These are phyloP conservation scores for Xylaria sp. DNA, from an alignment of 2,329 filamentous ascomycete genomes.

Conservation along the genomic window DNA sequence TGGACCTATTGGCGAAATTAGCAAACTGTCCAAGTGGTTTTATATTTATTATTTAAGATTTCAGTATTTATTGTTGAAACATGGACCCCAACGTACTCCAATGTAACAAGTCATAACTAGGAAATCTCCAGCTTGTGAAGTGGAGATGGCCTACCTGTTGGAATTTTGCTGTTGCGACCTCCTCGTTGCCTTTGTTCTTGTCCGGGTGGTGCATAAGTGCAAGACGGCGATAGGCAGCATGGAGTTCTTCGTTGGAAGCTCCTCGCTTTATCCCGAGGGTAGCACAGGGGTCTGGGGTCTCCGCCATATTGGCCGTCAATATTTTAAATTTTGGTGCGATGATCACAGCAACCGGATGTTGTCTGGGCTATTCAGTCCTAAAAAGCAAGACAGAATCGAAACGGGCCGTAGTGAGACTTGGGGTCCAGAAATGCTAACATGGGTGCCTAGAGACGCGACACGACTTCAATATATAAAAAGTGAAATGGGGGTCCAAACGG, in stretches of 20 bases:
- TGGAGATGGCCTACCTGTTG: constrained; percentile 12
- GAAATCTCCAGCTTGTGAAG: background rate
- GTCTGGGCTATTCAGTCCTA: background rate
- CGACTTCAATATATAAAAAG: constrained; percentile 13
- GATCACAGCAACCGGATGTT: background rate
- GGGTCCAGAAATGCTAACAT: background rate
- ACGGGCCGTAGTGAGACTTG: background rate
- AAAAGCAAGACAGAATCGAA: too few relatives aligned
- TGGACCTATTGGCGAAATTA: constrained; percentile 17
- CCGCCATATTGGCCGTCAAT: background rate
- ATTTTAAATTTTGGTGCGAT: background rate
- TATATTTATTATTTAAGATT: background rate
- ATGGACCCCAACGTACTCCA: background rate
- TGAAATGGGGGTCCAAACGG: background rate
- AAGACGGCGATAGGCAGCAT: constrained; percentile 25
- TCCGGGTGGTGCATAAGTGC: constrained; percentile 23
- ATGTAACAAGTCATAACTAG: too few relatives aligned
- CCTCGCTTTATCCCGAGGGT: constrained; percentile 12
- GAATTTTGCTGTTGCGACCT: constrained; percentile 21
- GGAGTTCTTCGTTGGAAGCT: constrained; percentile 21
- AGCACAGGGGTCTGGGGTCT: constrained; percentile 8
- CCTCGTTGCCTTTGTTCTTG: constrained; percentile 27
- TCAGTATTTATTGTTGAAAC: too few relatives aligned
- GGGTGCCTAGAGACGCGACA: background rate
- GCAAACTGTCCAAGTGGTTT: background rate